Conservation (phyloP, 305 asterid genomes). For the Fraxinus dipetala region DNA sequence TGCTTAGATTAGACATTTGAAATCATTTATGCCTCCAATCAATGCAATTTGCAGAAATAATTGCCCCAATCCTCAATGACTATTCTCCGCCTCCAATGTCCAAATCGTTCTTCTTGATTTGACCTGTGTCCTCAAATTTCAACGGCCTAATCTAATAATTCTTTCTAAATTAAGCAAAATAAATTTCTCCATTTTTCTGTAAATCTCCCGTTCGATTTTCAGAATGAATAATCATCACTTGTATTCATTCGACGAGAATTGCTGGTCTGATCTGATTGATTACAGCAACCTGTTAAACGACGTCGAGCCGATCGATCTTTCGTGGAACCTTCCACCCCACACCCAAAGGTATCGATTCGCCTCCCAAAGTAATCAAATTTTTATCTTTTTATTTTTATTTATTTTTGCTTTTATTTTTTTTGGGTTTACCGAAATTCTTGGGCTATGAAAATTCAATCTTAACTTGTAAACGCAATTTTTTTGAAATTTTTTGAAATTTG, state of each 20-base stretch:
- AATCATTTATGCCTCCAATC: neutral
- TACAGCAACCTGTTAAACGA: constrained; percentile 32
- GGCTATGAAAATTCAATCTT: neutral
- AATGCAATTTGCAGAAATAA: constrained; percentile 21
- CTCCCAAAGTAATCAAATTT: neutral
- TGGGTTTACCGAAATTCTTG: neutral
- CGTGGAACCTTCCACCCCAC: constrained; percentile 21
- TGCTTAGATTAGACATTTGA: no score
- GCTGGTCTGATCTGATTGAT: constrained; percentile 33
- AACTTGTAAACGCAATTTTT: neutral
- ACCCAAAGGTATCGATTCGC: constrained; percentile 21
- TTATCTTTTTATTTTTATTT: neutral
- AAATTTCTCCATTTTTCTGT: neutral
- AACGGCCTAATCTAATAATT: neutral
- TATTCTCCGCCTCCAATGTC: neutral
- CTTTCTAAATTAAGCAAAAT: neutral
- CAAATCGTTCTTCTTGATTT: neutral
- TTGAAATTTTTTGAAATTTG: neutral
- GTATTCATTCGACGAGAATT: constrained; percentile 29
- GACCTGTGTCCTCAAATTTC: neutral
- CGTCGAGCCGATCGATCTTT: constrained; percentile 15
- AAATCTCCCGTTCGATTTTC: neutral
- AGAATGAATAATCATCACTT: constrained; percentile 23
- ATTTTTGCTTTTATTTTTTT: neutral
- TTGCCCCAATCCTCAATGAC: neutral